Evolutionary conservation across 306 rosid species (phyloP).

Genomic region (Lathyrus aphaca): DNA sequence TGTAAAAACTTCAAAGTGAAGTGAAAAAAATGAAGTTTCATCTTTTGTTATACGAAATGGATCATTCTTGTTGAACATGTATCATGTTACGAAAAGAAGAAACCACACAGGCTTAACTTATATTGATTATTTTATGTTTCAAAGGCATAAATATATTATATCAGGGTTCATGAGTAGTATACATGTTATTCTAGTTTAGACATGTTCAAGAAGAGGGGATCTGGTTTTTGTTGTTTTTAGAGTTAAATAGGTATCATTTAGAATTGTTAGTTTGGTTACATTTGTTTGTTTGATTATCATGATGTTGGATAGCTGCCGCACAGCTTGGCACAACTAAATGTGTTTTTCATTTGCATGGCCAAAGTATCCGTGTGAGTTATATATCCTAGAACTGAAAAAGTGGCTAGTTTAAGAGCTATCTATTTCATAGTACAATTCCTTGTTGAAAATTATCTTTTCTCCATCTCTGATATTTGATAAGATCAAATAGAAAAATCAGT

Average conservation of each 20-base stretch:
- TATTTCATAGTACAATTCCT: background rate
- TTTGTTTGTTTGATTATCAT: slow-evolving; percentile 7
- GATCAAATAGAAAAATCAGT: background rate
- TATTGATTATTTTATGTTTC: background rate
- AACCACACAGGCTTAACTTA: background rate
- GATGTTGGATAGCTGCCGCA: slow-evolving; percentile 20
- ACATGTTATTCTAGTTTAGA: background rate
- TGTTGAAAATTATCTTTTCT: background rate
- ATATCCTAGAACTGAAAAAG: background rate
- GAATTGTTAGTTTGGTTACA: slow-evolving; percentile 15
- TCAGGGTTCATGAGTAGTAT: background rate
- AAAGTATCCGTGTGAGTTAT: background rate
- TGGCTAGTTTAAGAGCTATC: background rate
- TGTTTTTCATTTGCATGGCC: slow-evolving; percentile 1
- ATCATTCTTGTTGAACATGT: slow-evolving; percentile 3
- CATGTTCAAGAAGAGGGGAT: slow-evolving; percentile 7
- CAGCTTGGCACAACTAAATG: background rate
- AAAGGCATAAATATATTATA: background rate
- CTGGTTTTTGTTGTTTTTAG: slow-evolving; percentile 7
- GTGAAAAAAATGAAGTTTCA: background rate
- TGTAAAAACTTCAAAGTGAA: background rate
- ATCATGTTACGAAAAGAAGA: background rate
- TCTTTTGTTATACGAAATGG: background rate
- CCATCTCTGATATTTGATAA: background rate
- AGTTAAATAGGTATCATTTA: background rate